These are phyloP conservation scores for Barnettozyma pratensis DNA, from an alignment of 805 yeast genomes.

Conservation along the genomic window DNA sequence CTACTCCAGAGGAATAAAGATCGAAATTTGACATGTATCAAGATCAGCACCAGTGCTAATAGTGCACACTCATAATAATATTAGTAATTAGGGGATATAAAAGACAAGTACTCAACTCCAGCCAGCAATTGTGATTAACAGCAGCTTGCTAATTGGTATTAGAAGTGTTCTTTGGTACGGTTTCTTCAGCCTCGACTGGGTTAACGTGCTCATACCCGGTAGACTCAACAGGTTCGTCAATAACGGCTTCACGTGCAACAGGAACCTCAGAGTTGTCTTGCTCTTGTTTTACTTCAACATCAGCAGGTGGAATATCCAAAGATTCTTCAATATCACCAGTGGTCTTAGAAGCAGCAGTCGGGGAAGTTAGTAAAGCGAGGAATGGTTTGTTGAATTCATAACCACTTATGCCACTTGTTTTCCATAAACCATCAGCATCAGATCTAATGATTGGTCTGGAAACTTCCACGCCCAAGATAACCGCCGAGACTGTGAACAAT, in stretches of 20 bases:
- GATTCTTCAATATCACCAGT: slow-evolving; percentile 1
- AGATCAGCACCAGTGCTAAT: no score
- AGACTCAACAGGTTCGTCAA: neutral
- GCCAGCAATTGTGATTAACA: no score
- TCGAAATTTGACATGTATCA: no score
- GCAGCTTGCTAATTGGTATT: no score
- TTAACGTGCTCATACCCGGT: neutral
- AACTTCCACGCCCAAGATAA: slow-evolving; percentile 9
- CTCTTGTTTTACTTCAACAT: neutral
- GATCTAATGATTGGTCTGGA: slow-evolving; percentile 2
- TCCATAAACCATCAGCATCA: slow-evolving; percentile 1
- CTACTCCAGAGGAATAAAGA: no score
- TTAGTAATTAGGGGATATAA: no score
- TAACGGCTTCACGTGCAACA: neutral
- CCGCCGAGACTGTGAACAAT: slow-evolving; percentile 10
- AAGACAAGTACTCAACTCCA: no score
- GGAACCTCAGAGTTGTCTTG: neutral
- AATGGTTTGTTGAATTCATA: neutral
- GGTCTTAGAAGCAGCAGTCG: neutral
- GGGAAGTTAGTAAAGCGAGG: neutral
- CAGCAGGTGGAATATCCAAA: neutral
- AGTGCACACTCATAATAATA: no score
- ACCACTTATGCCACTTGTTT: neutral
- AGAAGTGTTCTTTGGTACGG: no score
- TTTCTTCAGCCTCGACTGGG: neutral